A percentile compares a stretch with the other conserved stretches of the same genome.
Evolutionary conservation across 148 eudicot genomes (phyloP).

Genomic region (Vaccinium vitisidaea): DNA sequence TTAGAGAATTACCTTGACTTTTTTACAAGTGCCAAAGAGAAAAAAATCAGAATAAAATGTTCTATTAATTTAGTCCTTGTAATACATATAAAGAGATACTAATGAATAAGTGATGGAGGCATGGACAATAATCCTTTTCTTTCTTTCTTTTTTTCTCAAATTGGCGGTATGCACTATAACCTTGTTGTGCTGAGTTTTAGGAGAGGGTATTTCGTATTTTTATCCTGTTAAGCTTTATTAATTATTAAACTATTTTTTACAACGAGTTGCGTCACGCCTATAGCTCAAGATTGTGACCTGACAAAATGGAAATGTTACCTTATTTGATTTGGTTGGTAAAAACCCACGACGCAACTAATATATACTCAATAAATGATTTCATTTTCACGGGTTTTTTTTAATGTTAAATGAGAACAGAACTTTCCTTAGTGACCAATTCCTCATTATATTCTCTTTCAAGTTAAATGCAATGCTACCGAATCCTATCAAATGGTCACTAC

Average conservation of each 20-base stretch:
- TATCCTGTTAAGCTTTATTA: not conserved
- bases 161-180: not conserved
- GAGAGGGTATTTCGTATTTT: not conserved
- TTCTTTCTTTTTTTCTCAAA: no score
- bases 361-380: not conserved
- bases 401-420: not conserved
- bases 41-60: not conserved
- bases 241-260: not conserved
- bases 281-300: not conserved
- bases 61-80: not conserved
- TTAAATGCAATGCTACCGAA: not conserved
- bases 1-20: not conserved
- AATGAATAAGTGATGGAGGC: not conserved
- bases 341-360: not conserved
- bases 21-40: not conserved
- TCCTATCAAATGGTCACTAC: not conserved
- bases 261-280: not conserved
- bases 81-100: not conserved
- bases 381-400: not conserved
- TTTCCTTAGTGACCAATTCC: not conserved
- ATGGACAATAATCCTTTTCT: not conserved
- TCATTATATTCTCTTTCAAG: not conserved
- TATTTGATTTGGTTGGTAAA: not conserved
- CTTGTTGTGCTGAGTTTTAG: not conserved
- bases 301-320: not conserved